These are phyloP conservation scores for Gossypium ekmanianum DNA, from an alignment of 345 rosid species.

Conservation along the genomic window DNA sequence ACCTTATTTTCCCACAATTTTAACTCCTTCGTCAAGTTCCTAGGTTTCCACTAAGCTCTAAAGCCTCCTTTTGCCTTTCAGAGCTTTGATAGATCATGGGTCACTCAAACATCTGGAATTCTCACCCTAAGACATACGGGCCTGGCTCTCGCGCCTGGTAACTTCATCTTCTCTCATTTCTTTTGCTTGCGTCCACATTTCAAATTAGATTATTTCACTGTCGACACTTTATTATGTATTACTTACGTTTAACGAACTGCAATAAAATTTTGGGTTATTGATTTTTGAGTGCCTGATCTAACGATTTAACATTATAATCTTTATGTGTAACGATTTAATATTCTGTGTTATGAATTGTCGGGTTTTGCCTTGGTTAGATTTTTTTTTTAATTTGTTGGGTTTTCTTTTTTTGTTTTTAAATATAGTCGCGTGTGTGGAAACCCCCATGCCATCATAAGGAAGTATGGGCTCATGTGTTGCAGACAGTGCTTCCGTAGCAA, in stretches of 20 bases:
- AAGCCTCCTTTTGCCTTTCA: not conserved
- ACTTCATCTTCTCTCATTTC: not conserved
- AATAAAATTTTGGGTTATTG: not conserved
- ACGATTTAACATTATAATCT: not conserved
- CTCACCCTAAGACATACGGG: conserved; percentile 55
- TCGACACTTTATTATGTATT: not conserved
- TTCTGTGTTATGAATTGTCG: not conserved
- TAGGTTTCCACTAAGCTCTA: not conserved
- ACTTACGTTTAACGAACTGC: not conserved
- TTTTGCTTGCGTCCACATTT: not conserved
- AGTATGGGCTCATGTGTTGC: conserved; percentile 40
- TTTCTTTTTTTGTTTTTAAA: not conserved
- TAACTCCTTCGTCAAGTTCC: not conserved
- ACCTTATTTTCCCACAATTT: not conserved
- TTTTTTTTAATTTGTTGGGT: not conserved
- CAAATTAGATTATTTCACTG: not conserved
- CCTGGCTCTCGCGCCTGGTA: conserved; percentile 60
- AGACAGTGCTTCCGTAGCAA: conserved; percentile 36
- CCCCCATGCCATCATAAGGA: conserved; percentile 37
- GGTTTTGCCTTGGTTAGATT: not conserved
- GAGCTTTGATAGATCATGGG: conserved; percentile 32
- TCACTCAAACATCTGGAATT: conserved; percentile 54
- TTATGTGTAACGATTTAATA: not conserved
- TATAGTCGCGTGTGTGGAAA: conserved; percentile 39
- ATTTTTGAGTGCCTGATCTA: not conserved